phyloP scores from a whole-genome alignment of 2,329 filamentous ascomycete species.

The Calycina marina region DNA sequence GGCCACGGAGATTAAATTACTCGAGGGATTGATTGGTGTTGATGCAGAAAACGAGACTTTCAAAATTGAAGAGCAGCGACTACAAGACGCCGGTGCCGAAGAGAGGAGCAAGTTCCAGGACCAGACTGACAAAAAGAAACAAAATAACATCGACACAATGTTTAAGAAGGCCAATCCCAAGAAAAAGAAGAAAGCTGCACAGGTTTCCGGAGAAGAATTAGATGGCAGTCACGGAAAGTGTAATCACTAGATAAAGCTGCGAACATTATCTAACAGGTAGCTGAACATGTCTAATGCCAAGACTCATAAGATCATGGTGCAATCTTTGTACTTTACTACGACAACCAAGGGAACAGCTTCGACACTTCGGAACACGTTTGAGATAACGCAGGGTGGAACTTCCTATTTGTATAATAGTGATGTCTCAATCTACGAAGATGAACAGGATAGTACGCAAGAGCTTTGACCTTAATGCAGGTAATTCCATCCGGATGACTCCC shows the following conservation, averaged over 20 bases:
- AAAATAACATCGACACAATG: constrained; percentile 24
- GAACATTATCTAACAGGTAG: background rate
- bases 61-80: constrained; percentile 41
- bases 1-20: constrained; percentile 87
- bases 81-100: constrained; percentile 51
- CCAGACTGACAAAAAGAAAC: constrained; percentile 62
- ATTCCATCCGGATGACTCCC: too few relatives aligned
- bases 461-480: too few relatives aligned
- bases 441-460: too few relatives aligned
- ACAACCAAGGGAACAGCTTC: background rate
- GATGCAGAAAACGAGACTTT: constrained; percentile 66
- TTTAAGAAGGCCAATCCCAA: constrained; percentile 24
- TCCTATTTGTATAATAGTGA: too few relatives aligned
- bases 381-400: too few relatives aligned
- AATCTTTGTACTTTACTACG: background rate
- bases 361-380: background rate
- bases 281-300: background rate
- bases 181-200: constrained; percentile 26
- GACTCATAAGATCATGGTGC: background rate
- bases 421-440: too few relatives aligned
- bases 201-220: constrained; percentile 16
- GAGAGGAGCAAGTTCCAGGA: constrained; percentile 65
- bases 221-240: constrained; percentile 17
- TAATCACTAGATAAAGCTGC: constrained; percentile 10
- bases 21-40: constrained; percentile 79